Percentiles rank a stretch among this genome's conserved stretches.
Conservation (phyloP, 768 basidiomycete species). For the Russula lepida region DNA sequence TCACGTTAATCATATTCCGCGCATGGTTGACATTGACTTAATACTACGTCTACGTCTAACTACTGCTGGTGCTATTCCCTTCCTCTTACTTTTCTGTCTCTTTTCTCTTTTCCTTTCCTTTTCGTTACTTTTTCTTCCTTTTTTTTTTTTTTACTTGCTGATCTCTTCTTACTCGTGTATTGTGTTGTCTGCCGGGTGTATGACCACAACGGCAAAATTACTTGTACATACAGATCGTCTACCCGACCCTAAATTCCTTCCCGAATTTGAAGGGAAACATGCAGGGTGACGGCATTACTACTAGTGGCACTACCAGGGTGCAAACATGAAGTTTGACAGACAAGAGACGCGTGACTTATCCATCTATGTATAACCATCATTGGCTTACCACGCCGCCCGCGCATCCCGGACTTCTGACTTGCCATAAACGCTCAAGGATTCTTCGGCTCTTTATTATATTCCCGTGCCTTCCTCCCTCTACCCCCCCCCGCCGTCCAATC, state of each 20-base stretch:
- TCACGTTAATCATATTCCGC: slow-evolving; percentile 1
- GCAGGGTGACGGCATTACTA: slow-evolving; percentile 7
- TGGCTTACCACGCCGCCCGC: slow-evolving; percentile 9
- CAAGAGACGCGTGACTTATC: background rate
- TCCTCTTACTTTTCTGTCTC: background rate
- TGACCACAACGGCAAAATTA: slow-evolving; percentile 12
- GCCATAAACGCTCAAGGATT: background rate
- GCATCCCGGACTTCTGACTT: background rate
- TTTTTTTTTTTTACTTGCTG: background rate
- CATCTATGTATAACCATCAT: background rate
- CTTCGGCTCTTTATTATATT: background rate
- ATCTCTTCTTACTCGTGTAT: slow-evolving; percentile 4
- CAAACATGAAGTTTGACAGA: background rate
- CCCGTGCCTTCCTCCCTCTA: background rate
- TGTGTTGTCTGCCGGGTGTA: background rate
- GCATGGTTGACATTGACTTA: background rate
- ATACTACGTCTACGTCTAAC: background rate
- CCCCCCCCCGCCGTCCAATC: background rate
- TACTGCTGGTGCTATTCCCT: background rate
- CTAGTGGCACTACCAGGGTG: too few species aligned
- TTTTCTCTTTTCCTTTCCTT: background rate
- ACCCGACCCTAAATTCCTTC: background rate
- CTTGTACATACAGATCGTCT: slow-evolving; percentile 11
- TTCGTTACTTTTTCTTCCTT: too few species aligned
- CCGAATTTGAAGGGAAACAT: background rate